Percentiles rank a stretch among this genome's conserved stretches.
phyloP scores from a whole-genome alignment of 2,329 filamentous ascomycete species.

The Talaromyces islandicus region DNA sequence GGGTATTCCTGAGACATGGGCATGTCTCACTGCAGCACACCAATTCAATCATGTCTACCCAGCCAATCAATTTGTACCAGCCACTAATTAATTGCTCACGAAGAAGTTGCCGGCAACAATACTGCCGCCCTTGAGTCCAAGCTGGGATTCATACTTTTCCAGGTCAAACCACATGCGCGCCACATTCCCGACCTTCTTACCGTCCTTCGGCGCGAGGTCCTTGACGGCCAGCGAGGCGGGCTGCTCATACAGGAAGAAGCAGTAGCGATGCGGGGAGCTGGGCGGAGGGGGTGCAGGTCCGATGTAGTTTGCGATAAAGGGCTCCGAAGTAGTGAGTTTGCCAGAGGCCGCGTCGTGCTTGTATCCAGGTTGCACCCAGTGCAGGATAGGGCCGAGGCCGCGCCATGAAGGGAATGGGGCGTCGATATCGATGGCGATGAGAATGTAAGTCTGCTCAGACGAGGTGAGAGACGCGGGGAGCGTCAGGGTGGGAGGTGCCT shows the following conservation, averaged over 20 bases:
- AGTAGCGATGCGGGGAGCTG: conserved; percentile 9
- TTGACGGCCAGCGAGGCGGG: conserved; percentile 3
- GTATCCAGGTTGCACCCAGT: conserved; percentile 43
- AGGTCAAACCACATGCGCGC: conserved; percentile 12
- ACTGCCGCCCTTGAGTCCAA: conserved; percentile 3
- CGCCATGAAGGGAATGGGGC: conserved; percentile 39
- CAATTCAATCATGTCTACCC: not conserved
- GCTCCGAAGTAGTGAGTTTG: not conserved
- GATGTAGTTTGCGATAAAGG: conserved; percentile 10
- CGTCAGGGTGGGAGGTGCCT: conserved; percentile 15
- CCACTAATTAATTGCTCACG: conserved; percentile 4
- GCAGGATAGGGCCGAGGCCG: conserved; percentile 42
- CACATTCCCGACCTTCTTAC: conserved; percentile 10
- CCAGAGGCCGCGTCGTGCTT: conserved; percentile 6
- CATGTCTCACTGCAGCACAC: not conserved
- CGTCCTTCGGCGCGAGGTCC: conserved; percentile 1
- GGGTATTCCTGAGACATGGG: not conserved
- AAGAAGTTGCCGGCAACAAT: conserved; percentile 11
- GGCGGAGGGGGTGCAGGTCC: conserved; percentile 9
- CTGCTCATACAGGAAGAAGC: conserved; percentile 11
- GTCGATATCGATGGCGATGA: conserved; percentile 43
- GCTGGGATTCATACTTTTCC: conserved; percentile 9
- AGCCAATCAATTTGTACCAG: not conserved
- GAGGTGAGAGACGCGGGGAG: conserved; percentile 7
- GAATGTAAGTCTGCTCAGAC: conserved; percentile 29